phyloP scores from a whole-genome alignment of 345 rosid species.

The Pugionium cornutum region DNA sequence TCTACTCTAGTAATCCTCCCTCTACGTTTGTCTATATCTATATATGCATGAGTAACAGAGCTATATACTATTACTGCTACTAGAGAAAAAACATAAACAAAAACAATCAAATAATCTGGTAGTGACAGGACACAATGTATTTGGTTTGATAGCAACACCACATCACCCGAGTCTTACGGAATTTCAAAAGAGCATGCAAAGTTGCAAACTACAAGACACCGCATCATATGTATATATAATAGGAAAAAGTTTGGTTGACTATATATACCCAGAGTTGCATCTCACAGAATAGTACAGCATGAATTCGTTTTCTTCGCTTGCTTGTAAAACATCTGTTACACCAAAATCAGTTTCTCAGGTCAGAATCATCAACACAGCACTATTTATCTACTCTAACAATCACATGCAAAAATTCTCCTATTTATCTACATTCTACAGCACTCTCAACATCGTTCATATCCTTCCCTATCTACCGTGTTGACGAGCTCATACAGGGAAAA shows the following conservation, averaged over 20 bases:
- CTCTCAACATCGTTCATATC: not conserved
- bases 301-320: constrained; percentile 94
- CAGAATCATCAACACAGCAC: not conserved
- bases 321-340: constrained; percentile 97
- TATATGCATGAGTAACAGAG: not conserved
- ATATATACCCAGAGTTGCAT: constrained; percentile 31
- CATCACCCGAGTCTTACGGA: constrained; percentile 14
- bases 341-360: not conserved
- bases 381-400: not conserved
- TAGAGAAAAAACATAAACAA: not conserved
- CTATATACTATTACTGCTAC: not conserved
- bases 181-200: constrained; percentile 25
- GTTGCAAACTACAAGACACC: constrained; percentile 2
- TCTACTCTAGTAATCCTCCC: constrained; percentile 17
- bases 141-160: constrained; percentile 24
- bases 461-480: constrained; percentile 2
- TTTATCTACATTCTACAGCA: not conserved
- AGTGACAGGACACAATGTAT: constrained; percentile 17
- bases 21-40: not conserved
- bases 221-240: constrained; percentile 21
- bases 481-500: not conserved
- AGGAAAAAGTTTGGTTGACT: constrained; percentile 32
- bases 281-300: constrained; percentile 88
- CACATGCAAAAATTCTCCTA: constrained; percentile 6
- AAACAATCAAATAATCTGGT: not conserved